phyloP scores from a whole-genome alignment of 768 basidiomycete genomes.

The Sporobolomyces roseus region DNA sequence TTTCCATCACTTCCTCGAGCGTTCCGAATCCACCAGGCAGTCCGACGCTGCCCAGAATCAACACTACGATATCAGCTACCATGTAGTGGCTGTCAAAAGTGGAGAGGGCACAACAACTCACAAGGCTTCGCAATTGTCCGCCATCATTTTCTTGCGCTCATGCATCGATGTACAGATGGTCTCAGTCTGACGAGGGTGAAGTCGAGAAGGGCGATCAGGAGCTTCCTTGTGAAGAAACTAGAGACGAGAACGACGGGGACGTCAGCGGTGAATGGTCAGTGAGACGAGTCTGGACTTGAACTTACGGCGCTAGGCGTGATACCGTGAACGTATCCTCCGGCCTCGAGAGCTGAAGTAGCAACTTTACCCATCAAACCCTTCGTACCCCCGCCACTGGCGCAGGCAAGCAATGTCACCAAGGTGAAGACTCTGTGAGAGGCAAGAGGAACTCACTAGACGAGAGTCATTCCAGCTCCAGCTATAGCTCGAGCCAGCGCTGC shows the following conservation, averaged over 20 bases:
- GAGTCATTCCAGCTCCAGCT: slow-evolving; percentile 44
- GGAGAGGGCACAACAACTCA: no score
- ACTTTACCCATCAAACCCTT: slow-evolving; percentile 45
- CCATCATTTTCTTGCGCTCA: slow-evolving; percentile 88
- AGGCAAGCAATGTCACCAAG: background rate
- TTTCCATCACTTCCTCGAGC: slow-evolving; percentile 86
- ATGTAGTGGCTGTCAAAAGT: no score
- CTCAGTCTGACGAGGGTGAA: background rate
- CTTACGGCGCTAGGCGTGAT: slow-evolving; percentile 49
- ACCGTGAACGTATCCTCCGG: slow-evolving; percentile 50
- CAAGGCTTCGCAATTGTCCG: slow-evolving; percentile 59
- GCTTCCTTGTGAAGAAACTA: slow-evolving; percentile 18
- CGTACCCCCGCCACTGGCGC: slow-evolving; percentile 36
- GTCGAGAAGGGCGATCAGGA: slow-evolving; percentile 12
- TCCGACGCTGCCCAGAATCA: no score
- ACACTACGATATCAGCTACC: no score
- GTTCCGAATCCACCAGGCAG: slow-evolving; percentile 96
- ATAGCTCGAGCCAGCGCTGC: slow-evolving; percentile 48
- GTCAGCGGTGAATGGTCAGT: background rate
- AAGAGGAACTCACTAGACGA: slow-evolving; percentile 44
- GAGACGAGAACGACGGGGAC: background rate
- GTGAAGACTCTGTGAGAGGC: background rate
- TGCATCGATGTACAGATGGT: slow-evolving; percentile 57
- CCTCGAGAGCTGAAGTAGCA: slow-evolving; percentile 35
- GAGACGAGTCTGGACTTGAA: background rate